Base-by-base conservation (phyloP, 441 rosid species). In the Rhodomyrtus psidioides region DNA sequence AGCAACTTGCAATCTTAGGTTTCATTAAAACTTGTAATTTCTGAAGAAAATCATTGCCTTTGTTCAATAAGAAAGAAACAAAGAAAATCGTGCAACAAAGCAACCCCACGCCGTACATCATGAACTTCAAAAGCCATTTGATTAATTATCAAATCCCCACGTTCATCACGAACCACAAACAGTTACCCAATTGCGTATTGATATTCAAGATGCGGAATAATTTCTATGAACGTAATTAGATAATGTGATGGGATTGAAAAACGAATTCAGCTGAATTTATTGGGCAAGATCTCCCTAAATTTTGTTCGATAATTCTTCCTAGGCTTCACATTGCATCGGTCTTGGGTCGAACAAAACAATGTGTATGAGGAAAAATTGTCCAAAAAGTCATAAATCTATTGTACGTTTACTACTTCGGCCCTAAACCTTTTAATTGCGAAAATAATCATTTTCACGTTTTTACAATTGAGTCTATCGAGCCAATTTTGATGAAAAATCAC, bases 381-480 rank as follows among this genome's bases (percentile, higher is more conserved):
- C 49, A 46, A 46, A 46, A 46, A 46, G 10, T 46, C 49, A 46
- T 46, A 46, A 46, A 46, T 9, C 12, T 46, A 46, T 46, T 46
- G 51, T 46, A 2, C 3, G 9, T 46, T 46, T 9, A 12, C 10
- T 46, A 46, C 3, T 46, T 46, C 49, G 2, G 3, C 2, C 3
- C 3, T 46, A 46, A 46, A 10, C 12, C 12, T 46, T 46, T 46
- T 46, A 1, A 46, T 46, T 44, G 2, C 12, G 3, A 42, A 1
- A 42, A 49, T 12, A 51, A 51, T 3, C 4, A 1, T 51, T 51
- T 51, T 51, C 14, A 12, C 14, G 15, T 51, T 12, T 51, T 51
- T 1, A 2, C 15, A 51, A 3, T 51, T 51, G 4, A 51, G 5
- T 12, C 1, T 14, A 51, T 51, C 5, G 1, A 15, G 1, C 0